phyloP scores from a whole-genome alignment of 202 grass and related monocot species.

The Bolboschoenoplectus hybrid region DNA sequence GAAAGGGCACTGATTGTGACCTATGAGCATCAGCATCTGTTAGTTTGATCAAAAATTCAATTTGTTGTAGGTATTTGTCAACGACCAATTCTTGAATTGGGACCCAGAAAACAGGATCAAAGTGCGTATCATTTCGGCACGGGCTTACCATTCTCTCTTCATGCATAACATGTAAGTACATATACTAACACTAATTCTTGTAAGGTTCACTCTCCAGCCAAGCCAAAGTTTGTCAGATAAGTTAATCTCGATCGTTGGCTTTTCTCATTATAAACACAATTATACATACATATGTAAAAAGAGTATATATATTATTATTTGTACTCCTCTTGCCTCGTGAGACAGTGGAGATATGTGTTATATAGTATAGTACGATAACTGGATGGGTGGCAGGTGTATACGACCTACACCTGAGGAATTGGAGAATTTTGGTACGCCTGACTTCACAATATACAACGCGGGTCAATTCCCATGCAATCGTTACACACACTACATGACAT shows the following conservation, averaged over 20 bases:
- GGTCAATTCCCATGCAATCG: conserved; percentile 99
- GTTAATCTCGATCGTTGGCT: conserved; percentile 57
- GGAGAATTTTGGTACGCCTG: conserved; percentile 92
- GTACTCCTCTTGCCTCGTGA: conserved; percentile 45
- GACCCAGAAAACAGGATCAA: conserved; percentile 93
- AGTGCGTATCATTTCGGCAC: conserved; percentile 96
- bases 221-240: conserved; percentile 66
- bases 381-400: conserved; percentile 88
- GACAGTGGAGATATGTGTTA: conserved; percentile 50
- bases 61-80: conserved; percentile 70
- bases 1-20: conserved; percentile 28
- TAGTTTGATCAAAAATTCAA: not conserved
- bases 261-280: conserved; percentile 36
- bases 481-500: conserved; percentile 99
- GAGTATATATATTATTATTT: conserved; percentile 19
- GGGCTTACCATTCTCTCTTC: conserved; percentile 99
- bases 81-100: conserved; percentile 99
- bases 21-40: not conserved
- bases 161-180: conserved; percentile 99
- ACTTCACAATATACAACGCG: conserved; percentile 99
- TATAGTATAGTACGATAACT: conserved; percentile 62
- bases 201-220: conserved; percentile 34
- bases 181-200: conserved; percentile 32
- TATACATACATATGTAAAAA: conserved; percentile 21
- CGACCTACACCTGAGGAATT: conserved; percentile 93